These are phyloP conservation scores for Lobosporangium transversale DNA, from an alignment of 192 early-diverging fungal species.

Conservation along the genomic window DNA sequence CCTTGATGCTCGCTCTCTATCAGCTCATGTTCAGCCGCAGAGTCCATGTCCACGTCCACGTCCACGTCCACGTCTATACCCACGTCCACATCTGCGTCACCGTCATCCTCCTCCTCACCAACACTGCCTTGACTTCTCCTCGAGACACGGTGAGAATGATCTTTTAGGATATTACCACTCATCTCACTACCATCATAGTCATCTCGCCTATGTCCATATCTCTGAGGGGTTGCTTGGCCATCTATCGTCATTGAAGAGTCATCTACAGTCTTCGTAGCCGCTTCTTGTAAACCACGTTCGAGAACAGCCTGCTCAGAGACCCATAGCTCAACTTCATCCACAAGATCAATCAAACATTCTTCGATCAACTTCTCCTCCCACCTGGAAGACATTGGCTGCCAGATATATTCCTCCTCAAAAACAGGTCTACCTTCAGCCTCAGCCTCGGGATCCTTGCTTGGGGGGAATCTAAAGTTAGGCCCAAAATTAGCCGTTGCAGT, in stretches of 20 bases:
- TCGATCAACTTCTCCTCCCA: constrained; percentile 67
- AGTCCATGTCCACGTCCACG: constrained; percentile 40
- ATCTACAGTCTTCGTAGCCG: not conserved
- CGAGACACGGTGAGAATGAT: not conserved
- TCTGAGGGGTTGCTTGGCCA: constrained; percentile 3
- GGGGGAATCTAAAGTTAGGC: constrained; percentile 68
- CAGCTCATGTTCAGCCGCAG: constrained; percentile 13
- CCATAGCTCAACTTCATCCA: constrained; percentile 69
- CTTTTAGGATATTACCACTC: constrained; percentile 15
- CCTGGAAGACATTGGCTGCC: constrained; percentile 67
- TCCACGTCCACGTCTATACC: constrained; percentile 13
- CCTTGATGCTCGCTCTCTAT: constrained; percentile 5
- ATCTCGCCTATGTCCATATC: constrained; percentile 1
- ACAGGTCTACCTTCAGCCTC: constrained; percentile 28
- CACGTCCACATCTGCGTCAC: constrained; percentile 12
- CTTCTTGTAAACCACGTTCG: constrained; percentile 6
- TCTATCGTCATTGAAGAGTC: not conserved
- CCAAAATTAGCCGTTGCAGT: constrained; percentile 72
- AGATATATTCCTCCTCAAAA: constrained; percentile 24
- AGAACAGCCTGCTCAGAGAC: constrained; percentile 35
- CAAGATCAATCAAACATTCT: constrained; percentile 67
- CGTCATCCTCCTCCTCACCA: constrained; percentile 3
- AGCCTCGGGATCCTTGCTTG: constrained; percentile 51
- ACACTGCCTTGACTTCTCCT: constrained; percentile 1
- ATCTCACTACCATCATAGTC: constrained; percentile 34